Base-by-base conservation (phyloP, 352 stramenopile species). In the Pythium phragmitis region DNA sequence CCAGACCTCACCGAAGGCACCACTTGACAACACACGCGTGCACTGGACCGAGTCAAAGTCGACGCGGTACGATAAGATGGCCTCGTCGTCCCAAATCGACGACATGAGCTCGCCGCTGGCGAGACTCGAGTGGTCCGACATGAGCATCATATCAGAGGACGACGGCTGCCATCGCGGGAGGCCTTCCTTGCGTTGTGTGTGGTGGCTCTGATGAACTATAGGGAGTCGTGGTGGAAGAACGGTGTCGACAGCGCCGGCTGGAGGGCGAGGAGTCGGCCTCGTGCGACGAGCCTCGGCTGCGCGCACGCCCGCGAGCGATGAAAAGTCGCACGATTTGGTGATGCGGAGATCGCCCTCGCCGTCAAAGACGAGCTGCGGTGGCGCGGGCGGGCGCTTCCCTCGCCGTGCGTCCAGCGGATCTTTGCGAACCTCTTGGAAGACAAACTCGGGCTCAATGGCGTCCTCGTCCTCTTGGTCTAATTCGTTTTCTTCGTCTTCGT, bases 71-170 rank as follows among this genome's bases (percentile, higher is more conserved):
- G 66, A 65, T 5, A 78, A 64, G 8, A 92, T 61, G 14, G 80
- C 77, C 54, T 87, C 69, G 55, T 92, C 84, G 37, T 91, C 79
- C 79, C 80, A 91, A 52, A 89, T 74, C 17, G 62, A 68, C 8
- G 34, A 63, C 52, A 33, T 28, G 7, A 65, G 21, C 9, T 57
- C 48, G 4, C 16, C 47, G 16, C 28, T 45, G 21, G 34, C 34
- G 11, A 62, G 34, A 36, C 46, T 68, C 17, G 61, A 60, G 51
- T 62, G 39, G 23, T 21, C 42, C 16, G 61, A 63, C 21, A 58
- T 5, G 2, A 54, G 47, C 5, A 52, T 13, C 46, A 56, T 12
- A 49, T 66, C 49, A 9, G 23, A 5, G 2, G 73, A 54, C 34
- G 51, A 37, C 9, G 69, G 51, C 33, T 36, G 54, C 33, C 60